Evolutionary conservation across 1,284 basidiomycete genomes (phyloP).

Genomic region (Takashimella koratensis): DNA sequence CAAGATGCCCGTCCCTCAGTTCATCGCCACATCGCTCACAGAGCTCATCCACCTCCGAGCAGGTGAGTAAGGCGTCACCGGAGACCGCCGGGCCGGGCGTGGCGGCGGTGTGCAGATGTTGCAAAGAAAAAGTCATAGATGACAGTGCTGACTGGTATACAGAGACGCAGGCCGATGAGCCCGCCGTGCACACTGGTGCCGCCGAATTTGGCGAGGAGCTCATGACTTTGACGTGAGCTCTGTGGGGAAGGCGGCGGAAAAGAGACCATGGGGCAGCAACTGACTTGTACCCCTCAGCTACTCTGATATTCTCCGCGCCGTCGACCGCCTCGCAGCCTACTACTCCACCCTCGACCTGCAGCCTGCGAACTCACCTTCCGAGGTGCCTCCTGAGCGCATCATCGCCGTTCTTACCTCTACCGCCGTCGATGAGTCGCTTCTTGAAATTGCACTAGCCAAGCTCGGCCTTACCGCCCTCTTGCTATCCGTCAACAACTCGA

Average conservation of each 20-base stretch:
- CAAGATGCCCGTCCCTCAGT: constrained; percentile 36
- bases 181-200: constrained; percentile 44
- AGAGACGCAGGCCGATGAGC: constrained; percentile 36
- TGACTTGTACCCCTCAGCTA: constrained; percentile 28
- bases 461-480: constrained; percentile 53
- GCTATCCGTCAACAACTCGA: constrained; percentile 59
- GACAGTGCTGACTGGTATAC: background rate
- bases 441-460: constrained; percentile 54
- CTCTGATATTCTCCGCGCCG: constrained; percentile 43
- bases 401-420: constrained; percentile 51
- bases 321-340: constrained; percentile 52
- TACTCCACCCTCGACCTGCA: constrained; percentile 38
- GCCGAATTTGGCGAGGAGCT: constrained; percentile 44
- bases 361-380: constrained; percentile 1
- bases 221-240: constrained; percentile 40
- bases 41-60: constrained; percentile 42
- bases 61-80: constrained; percentile 19
- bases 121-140: background rate
- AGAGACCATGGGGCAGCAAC: too few species aligned
- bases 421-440: constrained; percentile 52
- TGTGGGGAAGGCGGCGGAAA: too few species aligned
- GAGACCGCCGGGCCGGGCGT: background rate
- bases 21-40: constrained; percentile 38
- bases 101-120: background rate
- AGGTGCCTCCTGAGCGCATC: constrained; percentile 42